Evolutionary conservation across 129 eudicot genomes (phyloP).

Genomic region (Artemisia tridentata): DNA sequence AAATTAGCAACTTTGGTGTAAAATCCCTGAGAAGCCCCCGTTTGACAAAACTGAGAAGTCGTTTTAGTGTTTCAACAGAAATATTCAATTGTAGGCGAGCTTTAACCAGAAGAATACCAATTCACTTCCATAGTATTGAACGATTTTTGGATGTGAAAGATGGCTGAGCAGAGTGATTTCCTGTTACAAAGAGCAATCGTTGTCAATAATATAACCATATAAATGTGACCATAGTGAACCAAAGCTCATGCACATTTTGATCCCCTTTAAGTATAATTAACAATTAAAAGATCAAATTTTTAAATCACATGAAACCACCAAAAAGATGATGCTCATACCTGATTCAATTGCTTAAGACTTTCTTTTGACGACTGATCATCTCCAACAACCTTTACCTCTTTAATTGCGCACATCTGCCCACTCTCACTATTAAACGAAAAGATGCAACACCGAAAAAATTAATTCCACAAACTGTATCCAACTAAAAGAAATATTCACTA

Average conservation of each 20-base stretch:
- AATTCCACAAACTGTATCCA: conserved; percentile 4
- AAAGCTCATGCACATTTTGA: background rate
- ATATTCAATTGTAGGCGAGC: background rate
- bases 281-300: background rate
- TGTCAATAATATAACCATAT: conserved; percentile 2
- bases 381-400: conserved; percentile 66
- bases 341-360: conserved; percentile 81
- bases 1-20: background rate
- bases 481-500: background rate
- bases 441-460: conserved; percentile 10
- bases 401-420: conserved; percentile 94
- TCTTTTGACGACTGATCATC: conserved; percentile 85
- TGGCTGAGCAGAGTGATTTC: conserved; percentile 75
- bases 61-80: background rate
- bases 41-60: background rate
- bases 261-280: background rate
- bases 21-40: background rate
- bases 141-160: conserved; percentile 79
- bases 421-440: conserved; percentile 52
- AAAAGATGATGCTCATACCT: conserved; percentile 41
- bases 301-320: background rate
- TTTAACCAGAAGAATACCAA: conserved; percentile 39
- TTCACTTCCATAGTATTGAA: conserved; percentile 87
- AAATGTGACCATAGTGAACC: background rate
- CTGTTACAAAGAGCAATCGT: conserved; percentile 40